A percentile compares a stretch with the other conserved stretches of the same genome.
phyloP scores from a whole-genome alignment of 1,284 basidiomycete genomes.

The Meripilus lineatus region DNA sequence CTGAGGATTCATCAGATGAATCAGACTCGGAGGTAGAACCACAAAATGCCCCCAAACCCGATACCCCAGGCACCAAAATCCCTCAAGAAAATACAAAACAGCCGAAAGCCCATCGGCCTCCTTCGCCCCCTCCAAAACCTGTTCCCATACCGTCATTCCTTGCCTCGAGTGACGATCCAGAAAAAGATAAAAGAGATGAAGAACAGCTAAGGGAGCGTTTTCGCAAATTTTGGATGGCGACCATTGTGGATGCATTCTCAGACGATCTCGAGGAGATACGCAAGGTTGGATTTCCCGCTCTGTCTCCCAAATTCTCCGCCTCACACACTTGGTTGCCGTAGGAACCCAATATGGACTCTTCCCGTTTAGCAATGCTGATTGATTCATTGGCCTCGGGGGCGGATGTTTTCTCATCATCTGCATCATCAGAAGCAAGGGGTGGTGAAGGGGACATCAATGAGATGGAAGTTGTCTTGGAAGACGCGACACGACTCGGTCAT shows the following conservation, averaged over 20 bases:
- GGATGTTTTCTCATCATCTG: constrained; percentile 54
- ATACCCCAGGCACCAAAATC: not conserved
- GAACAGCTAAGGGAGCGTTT: constrained; percentile 57
- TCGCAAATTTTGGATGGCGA: constrained; percentile 76
- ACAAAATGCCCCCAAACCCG: constrained; percentile 3
- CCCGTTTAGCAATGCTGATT: constrained; percentile 64
- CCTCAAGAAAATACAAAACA: constrained; percentile 6
- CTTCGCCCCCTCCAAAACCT: constrained; percentile 38
- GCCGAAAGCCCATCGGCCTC: not conserved
- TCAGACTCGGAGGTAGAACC: constrained; percentile 12
- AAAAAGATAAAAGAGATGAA: constrained; percentile 37
- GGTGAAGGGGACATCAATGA: constrained; percentile 35
- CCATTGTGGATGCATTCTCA: constrained; percentile 71
- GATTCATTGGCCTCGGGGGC: constrained; percentile 75
- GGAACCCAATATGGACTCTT: constrained; percentile 67
- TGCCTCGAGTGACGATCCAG: constrained; percentile 22
- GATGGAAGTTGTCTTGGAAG: constrained; percentile 43
- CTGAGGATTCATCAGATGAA: constrained; percentile 17
- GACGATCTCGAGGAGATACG: constrained; percentile 74
- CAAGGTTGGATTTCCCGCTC: constrained; percentile 42
- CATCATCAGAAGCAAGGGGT: constrained; percentile 15
- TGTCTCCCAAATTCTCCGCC: not conserved
- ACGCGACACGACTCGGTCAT: not conserved
- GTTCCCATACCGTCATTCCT: constrained; percentile 57
- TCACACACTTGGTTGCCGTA: constrained; percentile 23